Evolutionary conservation across 106 monocot species (phyloP), one percentile per base, ranked within the genome.

Genomic region (Iris macrosiphon): DNA sequence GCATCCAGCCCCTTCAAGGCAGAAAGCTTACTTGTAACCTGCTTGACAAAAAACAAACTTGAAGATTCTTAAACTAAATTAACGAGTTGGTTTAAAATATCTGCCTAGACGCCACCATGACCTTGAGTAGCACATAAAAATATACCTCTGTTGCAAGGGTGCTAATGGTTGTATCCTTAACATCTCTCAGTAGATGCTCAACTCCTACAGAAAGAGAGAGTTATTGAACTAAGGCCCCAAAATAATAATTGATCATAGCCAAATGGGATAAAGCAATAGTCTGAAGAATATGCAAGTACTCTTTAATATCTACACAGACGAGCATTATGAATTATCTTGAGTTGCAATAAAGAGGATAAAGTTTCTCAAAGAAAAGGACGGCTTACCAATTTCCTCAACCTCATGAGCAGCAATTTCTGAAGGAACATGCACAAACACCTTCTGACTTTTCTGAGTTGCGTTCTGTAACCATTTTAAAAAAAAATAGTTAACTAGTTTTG

Each of bases 401-500:
- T 99, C 98, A 76, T 99, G 98, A 16, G 98, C 98, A 73, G 98
- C 98, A 75, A 99, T 99, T 80, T 99, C 91, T 33, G 98, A 91
- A 64, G 80, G 87, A 31, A 99, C 57, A 21, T 99, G 98, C 21
- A 99, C 91, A 80, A 99, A 99, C 10, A 99, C 81, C 69, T 87
- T 99, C 27, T 58, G 57, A 28, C 57, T 58, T 58, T 58, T 58
- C 15, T 58, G 57, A 41, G 57, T 58, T 4, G 98, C 98, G 76
- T 99, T 91, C 98, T 99, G 71, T 37, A 65, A 61, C 1, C 33
- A 60, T 29, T 44, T 32, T 28, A 24, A 39, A 32, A 40, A 5
- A 39, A n/a, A n/a, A n/a, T n/a, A n/a, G n/a, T n/a, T n/a, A n/a
- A n/a, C n/a, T n/a, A n/a, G n/a, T n/a, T n/a, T 40, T 25, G 14